Evolutionary conservation across 2,329 filamentous ascomycete species (phyloP).

Genomic region (Clarireedia paspali): DNA sequence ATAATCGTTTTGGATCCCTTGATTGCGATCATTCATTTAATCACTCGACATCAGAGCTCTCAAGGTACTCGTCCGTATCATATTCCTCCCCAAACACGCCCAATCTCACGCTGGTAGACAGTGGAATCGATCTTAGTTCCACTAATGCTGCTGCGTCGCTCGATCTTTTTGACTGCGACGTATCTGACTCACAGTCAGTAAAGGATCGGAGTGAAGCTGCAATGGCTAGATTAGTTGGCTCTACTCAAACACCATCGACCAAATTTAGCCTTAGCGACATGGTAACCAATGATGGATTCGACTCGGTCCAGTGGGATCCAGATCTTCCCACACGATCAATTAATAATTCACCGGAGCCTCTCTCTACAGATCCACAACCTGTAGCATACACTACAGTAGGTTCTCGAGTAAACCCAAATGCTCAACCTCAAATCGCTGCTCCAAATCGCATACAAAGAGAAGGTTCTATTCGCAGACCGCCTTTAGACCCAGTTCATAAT

Average conservation of each 20-base stretch:
- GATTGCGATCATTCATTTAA: neutral
- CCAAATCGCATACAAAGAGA: slow-evolving; percentile 30
- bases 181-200: slow-evolving; percentile 8
- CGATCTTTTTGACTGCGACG: neutral
- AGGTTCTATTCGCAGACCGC: slow-evolving; percentile 24
- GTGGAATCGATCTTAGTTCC: neutral
- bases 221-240: slow-evolving; percentile 7
- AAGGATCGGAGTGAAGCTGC: slow-evolving; percentile 7
- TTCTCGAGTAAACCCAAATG: slow-evolving; percentile 27
- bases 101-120: neutral
- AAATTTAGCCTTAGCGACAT: neutral
- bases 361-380: slow-evolving; percentile 22
- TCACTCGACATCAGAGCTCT: neutral
- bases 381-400: slow-evolving; percentile 31
- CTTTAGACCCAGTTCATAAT: slow-evolving; percentile 19
- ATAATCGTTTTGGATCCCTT: neutral
- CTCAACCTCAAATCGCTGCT: slow-evolving; percentile 25
- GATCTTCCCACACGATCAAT: slow-evolving; percentile 19
- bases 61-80: neutral
- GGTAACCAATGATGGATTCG: slow-evolving; percentile 22
- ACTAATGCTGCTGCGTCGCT: neutral
- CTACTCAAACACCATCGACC: neutral
- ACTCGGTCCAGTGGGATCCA: slow-evolving; percentile 27
- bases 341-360: slow-evolving; percentile 26
- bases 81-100: neutral